Conservation (phyloP, 306 rosid genomes). For the Gynostemma pentaphyllum region DNA sequence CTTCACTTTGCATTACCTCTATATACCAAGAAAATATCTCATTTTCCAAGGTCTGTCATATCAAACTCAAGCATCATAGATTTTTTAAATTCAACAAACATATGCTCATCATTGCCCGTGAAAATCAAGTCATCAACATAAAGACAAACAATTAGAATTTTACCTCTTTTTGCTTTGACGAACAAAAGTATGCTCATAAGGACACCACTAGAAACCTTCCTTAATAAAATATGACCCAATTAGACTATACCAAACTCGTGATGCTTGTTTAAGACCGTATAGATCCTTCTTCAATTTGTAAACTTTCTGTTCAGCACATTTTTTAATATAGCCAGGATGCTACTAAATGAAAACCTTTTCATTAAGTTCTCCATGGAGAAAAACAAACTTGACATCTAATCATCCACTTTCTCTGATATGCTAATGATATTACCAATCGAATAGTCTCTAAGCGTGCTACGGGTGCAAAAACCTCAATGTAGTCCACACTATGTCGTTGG, state of each 20-base stretch:
- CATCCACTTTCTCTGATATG: background rate
- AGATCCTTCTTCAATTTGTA: no score
- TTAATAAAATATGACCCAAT: no score
- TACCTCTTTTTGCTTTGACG: no score
- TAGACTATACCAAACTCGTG: no score
- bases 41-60: no score
- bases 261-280: no score
- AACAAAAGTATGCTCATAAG: no score
- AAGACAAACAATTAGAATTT: background rate
- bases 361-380: no score
- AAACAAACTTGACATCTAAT: background rate
- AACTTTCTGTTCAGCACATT: background rate
- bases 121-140: conserved; percentile 1
- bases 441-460: background rate
- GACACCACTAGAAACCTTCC: no score
- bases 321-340: background rate
- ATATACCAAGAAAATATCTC: background rate
- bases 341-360: background rate
- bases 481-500: background rate
- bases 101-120: background rate
- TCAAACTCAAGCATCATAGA: background rate
- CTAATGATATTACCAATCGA: background rate
- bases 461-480: conserved; percentile 1
- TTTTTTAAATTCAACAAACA: background rate
- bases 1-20: background rate